Base-by-base conservation (phyloP, 2,329 filamentous ascomycete species). In the Aurifilum marmelostoma region DNA sequence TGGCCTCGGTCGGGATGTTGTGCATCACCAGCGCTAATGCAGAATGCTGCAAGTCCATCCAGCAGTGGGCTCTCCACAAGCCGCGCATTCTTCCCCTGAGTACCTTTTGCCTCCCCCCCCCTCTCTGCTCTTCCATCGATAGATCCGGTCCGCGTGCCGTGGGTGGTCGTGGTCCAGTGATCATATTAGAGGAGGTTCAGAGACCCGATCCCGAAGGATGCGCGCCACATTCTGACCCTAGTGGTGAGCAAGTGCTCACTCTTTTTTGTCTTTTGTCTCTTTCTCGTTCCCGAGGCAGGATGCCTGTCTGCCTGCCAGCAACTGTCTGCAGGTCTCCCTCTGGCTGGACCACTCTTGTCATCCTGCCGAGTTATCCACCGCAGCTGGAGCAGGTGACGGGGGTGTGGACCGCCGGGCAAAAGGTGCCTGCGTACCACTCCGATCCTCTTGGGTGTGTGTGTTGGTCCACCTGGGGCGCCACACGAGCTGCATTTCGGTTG, bases 1-100 rank as follows among this genome's bases (percentile, higher is more conserved):
- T 29, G 24, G 24, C 52, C 52, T 29, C 24, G 52, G 24, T 56
- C 14, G 24, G 27, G 24, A 56, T 56, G 52, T 56, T 29, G 24
- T 56, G 52, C 52, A 56, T 27, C 16, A 8, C 52, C 52, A 32
- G 52, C 52, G 52, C 52, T 56, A 56, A 56, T 56, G 52, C 52
- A 32, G 5, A 29, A 16, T 47, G 12, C 12, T 29, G 50, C 50
- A 54, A 12, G n/a, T 21, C 14, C 18, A 16, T 4, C 1, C 52
- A 12, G 27, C 50, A 27, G 24, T 9, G 50, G 11, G n/a, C 50
- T 54, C n/a, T 7, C 11, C 29, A 4, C 52, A 29, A 27, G 16
- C 18, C 27, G 24, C 27, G 11, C n/a, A n/a, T n/a, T n/a, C n/a
- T 56, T 29, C 52, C 18, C 24, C 52, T 56, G 24, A n/a, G n/a